Base-by-base conservation (phyloP, 2,329 filamentous ascomycete genomes). In the Fusarium humuli region DNA sequence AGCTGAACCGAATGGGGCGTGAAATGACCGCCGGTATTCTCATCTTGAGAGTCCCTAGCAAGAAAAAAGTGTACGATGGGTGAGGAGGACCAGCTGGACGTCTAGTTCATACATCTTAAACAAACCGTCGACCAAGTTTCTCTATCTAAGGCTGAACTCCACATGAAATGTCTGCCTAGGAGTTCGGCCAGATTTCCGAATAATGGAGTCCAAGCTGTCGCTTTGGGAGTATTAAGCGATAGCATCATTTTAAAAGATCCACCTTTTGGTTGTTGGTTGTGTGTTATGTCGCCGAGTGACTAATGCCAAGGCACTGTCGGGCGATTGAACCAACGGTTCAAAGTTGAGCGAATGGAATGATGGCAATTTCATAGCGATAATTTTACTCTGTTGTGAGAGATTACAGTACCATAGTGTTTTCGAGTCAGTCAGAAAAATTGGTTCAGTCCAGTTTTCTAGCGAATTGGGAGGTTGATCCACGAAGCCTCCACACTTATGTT, bases 81-180 rank as follows among this genome's bases (percentile, higher is more conserved):
- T n/a, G 3, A 37, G 7, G 34, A 37, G 5, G 13, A 14, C 14
- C 30, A 37, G 5, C 23, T 37, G 16, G 34, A 37, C 18, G 10
- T n/a, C 34, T 37, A 37, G 18, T 2, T n/a, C 34, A 37, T 37
- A 10, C 10, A n/a, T 37, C 10, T 37, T 37, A 37, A 37, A 18
- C 1, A n/a, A 37, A 37, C 1, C 3, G 6, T 12, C 10, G 2
- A 1, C 34, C n/a, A 6, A n/a, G 2, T n/a, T 4, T 5, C 18
- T 37, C 6, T 0, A 37, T 37, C 18, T 7, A 7, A 37, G 34
- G 34, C 34, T 37, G 18, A 37, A 37, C 18, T 37, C 34, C 34
- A 37, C 18, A n/a, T 12, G 34, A 12, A n/a, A 0, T 37, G 10
- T 37, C 34, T 37, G 34, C 34, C 34, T 37, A 37, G 32, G 11